phyloP scores from a whole-genome alignment of 345 rosid genomes.

The Eucalyptus grandis region DNA sequence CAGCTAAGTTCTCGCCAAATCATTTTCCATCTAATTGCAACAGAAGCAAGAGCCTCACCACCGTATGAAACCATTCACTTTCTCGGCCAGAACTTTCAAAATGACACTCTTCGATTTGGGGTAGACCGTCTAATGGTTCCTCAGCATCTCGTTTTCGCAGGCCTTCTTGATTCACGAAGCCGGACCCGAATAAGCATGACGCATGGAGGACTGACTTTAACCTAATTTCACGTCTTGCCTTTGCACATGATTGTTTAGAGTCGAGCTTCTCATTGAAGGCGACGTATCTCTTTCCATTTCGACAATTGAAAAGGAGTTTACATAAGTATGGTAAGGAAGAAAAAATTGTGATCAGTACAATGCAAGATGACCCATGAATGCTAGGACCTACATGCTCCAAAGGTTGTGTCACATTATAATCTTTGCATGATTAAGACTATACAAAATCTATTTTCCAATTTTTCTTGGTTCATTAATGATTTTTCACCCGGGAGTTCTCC shows the following conservation, averaged over 20 bases:
- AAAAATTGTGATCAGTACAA: background rate
- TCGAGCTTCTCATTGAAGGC: background rate
- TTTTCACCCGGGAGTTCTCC: background rate
- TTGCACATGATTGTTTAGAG: background rate
- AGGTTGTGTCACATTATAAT: background rate
- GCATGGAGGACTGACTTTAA: background rate
- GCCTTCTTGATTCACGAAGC: background rate
- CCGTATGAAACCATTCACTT: background rate
- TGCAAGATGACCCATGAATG: background rate
- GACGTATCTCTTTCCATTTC: background rate
- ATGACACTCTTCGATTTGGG: background rate
- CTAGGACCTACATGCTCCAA: background rate
- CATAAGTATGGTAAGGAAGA: background rate
- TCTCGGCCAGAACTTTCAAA: background rate
- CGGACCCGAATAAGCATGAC: background rate
- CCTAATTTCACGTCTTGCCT: background rate
- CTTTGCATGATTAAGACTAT: background rate
- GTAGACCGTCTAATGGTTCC: background rate
- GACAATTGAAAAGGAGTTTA: background rate
- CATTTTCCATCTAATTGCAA: background rate
- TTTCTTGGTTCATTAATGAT: background rate
- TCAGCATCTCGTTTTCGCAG: background rate
- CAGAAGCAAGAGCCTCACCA: background rate
- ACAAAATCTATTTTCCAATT: background rate
- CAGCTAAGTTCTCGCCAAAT: background rate